phyloP scores from a whole-genome alignment of 805 yeast genomes.

The Suhomyces sp. region DNA sequence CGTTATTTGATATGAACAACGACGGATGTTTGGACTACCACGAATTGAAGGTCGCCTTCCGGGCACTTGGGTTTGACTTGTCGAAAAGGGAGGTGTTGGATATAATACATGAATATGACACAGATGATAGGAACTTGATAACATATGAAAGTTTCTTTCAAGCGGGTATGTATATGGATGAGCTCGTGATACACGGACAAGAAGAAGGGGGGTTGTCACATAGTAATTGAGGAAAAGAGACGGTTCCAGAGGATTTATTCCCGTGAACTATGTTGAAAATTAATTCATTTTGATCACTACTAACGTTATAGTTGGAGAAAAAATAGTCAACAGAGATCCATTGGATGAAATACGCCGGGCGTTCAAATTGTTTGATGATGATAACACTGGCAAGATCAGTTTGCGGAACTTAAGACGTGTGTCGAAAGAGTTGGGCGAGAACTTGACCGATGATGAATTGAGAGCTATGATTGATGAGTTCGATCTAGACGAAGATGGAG shows the following conservation, averaged over 20 bases:
- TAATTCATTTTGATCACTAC: slow-evolving; percentile 12
- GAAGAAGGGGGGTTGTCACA: no score
- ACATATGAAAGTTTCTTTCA: slow-evolving; percentile 79
- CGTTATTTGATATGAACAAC: slow-evolving; percentile 85
- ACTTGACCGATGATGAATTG: slow-evolving; percentile 85
- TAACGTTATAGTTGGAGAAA: slow-evolving; percentile 61
- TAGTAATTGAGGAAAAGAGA: no score
- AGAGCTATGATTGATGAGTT: slow-evolving; percentile 97
- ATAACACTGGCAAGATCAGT: slow-evolving; percentile 78
- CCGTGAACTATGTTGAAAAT: no score
- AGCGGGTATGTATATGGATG: slow-evolving; percentile 49
- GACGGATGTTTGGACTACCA: slow-evolving; percentile 92
- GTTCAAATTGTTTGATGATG: slow-evolving; percentile 85
- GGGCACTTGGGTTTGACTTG: slow-evolving; percentile 90
- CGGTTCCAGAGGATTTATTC: no score
- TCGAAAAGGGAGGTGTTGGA: slow-evolving; percentile 72
- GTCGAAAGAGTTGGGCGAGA: slow-evolving; percentile 91
- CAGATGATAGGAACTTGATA: slow-evolving; percentile 70
- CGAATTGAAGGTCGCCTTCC: slow-evolving; percentile 87
- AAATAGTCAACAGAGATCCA: slow-evolving; percentile 87
- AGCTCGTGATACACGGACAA: background rate
- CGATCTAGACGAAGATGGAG: slow-evolving; percentile 95
- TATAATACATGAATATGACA: slow-evolving; percentile 76
- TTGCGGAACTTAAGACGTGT: slow-evolving; percentile 81
- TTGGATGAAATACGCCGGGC: slow-evolving; percentile 89